These are phyloP conservation scores for Candida nanaspora DNA, from an alignment of 805 yeast genomes.

Conservation along the genomic window DNA sequence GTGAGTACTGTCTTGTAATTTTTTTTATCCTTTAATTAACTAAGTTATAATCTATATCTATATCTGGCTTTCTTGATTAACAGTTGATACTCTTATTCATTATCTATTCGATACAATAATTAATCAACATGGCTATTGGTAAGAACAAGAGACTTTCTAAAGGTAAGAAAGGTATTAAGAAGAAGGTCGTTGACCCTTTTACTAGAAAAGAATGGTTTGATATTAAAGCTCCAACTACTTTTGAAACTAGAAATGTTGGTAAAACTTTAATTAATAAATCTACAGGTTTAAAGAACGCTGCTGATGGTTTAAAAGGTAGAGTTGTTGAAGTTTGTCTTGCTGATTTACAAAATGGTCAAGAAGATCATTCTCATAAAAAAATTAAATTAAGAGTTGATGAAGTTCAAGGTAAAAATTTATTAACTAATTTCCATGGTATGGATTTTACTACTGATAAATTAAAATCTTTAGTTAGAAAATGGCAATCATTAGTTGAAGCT, in stretches of 20 bases:
- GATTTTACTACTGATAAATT: slow-evolving; percentile 97
- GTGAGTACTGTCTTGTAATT: too few species aligned
- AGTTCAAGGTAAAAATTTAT: slow-evolving; percentile 97
- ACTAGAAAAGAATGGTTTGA: slow-evolving; percentile 98
- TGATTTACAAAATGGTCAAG: slow-evolving; percentile 90
- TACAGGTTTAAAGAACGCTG: slow-evolving; percentile 96
- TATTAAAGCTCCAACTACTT: slow-evolving; percentile 97
- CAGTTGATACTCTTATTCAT: not conserved
- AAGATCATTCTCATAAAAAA: slow-evolving; percentile 98
- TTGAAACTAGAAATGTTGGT: slow-evolving; percentile 98
- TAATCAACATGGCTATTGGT: slow-evolving; percentile 50
- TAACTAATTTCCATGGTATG: slow-evolving; percentile 99
- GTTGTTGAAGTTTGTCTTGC: slow-evolving; percentile 93
- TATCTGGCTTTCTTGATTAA: too few species aligned
- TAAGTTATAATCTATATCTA: too few species aligned
- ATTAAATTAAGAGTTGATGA: slow-evolving; percentile 97
- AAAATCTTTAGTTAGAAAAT: slow-evolving; percentile 96
- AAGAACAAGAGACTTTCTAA: slow-evolving; percentile 72
- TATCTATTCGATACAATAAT: not conserved
- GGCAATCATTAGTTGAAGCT: slow-evolving; percentile 98
- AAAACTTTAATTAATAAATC: slow-evolving; percentile 98
- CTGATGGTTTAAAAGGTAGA: slow-evolving; percentile 97
- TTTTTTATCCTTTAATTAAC: too few species aligned
- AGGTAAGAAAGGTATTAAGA: slow-evolving; percentile 97
- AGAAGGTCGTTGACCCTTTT: slow-evolving; percentile 99